These are phyloP conservation scores for Didymella pinodella DNA, from an alignment of 2,329 filamentous ascomycete species.

Conservation along the genomic window DNA sequence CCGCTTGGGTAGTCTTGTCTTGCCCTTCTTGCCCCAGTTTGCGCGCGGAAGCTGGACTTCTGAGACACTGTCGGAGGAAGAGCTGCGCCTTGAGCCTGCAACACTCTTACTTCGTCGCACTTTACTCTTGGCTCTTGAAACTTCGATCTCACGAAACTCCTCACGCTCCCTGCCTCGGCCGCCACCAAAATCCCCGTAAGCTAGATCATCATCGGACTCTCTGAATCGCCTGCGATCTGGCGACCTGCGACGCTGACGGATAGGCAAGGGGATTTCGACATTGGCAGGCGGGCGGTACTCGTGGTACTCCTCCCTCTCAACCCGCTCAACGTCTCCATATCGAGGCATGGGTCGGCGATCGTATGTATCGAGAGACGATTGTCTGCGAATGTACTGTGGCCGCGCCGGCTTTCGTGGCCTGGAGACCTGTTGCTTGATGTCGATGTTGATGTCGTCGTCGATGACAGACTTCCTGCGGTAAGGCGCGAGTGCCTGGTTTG, in stretches of 20 bases:
- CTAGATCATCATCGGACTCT: slow-evolving; percentile 73
- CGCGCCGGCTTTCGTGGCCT: slow-evolving; percentile 62
- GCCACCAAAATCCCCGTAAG: slow-evolving; percentile 57
- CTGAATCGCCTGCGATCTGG: slow-evolving; percentile 62
- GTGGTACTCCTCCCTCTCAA: slow-evolving; percentile 54
- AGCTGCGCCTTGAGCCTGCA: slow-evolving; percentile 46
- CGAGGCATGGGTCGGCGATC: slow-evolving; percentile 74
- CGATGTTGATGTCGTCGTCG: slow-evolving; percentile 64
- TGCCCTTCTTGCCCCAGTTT: slow-evolving; percentile 70
- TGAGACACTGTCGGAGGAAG: slow-evolving; percentile 54
- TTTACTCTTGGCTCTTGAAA: slow-evolving; percentile 56
- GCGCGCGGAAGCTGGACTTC: slow-evolving; percentile 47
- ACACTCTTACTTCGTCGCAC: slow-evolving; percentile 41
- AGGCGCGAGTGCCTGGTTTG: slow-evolving; percentile 63
- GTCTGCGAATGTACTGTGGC: slow-evolving; percentile 76
- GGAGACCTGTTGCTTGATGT: slow-evolving; percentile 40
- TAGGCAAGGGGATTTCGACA: slow-evolving; percentile 73
- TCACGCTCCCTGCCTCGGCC: slow-evolving; percentile 45
- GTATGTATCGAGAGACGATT: slow-evolving; percentile 90
- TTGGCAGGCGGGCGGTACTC: slow-evolving; percentile 72
- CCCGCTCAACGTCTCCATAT: slow-evolving; percentile 63
- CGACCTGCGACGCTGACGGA: slow-evolving; percentile 57
- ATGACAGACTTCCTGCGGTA: slow-evolving; percentile 66
- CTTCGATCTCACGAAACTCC: slow-evolving; percentile 60
- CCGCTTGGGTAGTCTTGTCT: slow-evolving; percentile 84